These are phyloP conservation scores for Dryas alaskensis DNA, from an alignment of 306 rosid species.

Conservation along the genomic window DNA sequence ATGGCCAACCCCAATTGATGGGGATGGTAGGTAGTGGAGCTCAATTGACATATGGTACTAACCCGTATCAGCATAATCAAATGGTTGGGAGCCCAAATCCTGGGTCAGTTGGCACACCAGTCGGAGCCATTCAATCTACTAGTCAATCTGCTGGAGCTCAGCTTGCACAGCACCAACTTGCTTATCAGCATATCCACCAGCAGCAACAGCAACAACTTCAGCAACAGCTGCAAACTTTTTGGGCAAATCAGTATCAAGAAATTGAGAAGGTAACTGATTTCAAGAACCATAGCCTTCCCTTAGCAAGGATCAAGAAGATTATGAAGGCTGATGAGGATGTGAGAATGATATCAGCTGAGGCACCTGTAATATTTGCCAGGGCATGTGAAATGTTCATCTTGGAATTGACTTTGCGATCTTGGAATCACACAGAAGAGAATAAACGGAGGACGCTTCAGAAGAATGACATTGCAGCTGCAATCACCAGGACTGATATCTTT, in stretches of 20 bases:
- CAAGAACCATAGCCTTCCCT: slow-evolving; percentile 77
- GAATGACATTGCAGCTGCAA: slow-evolving; percentile 74
- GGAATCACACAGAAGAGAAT: slow-evolving; percentile 74
- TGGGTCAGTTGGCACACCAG: slow-evolving; percentile 27
- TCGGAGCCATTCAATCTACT: slow-evolving; percentile 35
- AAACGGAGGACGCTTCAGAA: slow-evolving; percentile 68
- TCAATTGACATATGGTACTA: slow-evolving; percentile 38
- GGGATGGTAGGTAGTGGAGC: slow-evolving; percentile 41
- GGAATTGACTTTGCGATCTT: slow-evolving; percentile 68
- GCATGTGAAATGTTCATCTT: slow-evolving; percentile 75
- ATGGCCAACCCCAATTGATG: slow-evolving; percentile 38
- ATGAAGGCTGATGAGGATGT: slow-evolving; percentile 84
- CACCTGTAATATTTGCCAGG: slow-evolving; percentile 62
- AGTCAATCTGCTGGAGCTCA: slow-evolving; percentile 52
- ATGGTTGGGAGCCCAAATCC: slow-evolving; percentile 33
- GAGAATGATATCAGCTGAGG: slow-evolving; percentile 73
- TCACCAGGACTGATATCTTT: slow-evolving; percentile 63
- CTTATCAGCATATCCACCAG: slow-evolving; percentile 54
- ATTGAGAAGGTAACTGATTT: slow-evolving; percentile 58
- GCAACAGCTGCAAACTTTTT: slow-evolving; percentile 56
- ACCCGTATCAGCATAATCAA: slow-evolving; percentile 38
- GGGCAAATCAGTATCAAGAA: slow-evolving; percentile 58
- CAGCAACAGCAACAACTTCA: slow-evolving; percentile 54
- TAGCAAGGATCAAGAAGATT: slow-evolving; percentile 73
- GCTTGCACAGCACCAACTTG: slow-evolving; percentile 61